Percentiles rank a stretch among this genome's conserved stretches.
Evolutionary conservation across 768 basidiomycete species (phyloP).

Genomic region (Galerina marginata): DNA sequence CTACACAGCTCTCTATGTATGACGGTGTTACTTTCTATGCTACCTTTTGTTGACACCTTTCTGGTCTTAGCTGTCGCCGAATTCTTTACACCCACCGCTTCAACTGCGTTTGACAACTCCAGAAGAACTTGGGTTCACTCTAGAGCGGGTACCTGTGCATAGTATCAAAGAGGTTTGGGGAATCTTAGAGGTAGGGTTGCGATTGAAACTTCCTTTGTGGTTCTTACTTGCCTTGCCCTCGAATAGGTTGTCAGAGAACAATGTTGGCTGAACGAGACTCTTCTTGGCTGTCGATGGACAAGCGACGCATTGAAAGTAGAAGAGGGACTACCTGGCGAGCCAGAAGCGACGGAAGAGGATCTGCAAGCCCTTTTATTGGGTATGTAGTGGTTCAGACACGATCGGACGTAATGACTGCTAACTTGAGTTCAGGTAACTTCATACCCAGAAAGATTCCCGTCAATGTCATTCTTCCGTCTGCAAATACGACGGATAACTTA

Average conservation of each 20-base stretch:
- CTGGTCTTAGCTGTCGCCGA: constrained; percentile 63
- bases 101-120: constrained; percentile 69
- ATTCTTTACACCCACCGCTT: constrained; percentile 69
- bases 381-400: constrained; percentile 26
- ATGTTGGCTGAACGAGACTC: constrained; percentile 82
- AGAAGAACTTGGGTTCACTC: constrained; percentile 76
- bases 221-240: not conserved
- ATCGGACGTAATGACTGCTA: not conserved
- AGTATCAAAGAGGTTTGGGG: constrained; percentile 78
- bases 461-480: constrained; percentile 65
- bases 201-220: not conserved
- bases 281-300: constrained; percentile 65
- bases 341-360: constrained; percentile 54
- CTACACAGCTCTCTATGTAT: constrained; percentile 72
- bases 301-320: constrained; percentile 50
- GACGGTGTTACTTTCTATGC: constrained; percentile 27
- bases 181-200: constrained; percentile 63
- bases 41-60: not conserved
- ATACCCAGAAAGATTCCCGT: constrained; percentile 72
- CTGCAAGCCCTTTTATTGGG: constrained; percentile 71
- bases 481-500: constrained; percentile 41
- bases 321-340: constrained; percentile 40
- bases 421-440: constrained; percentile 48
- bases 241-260: constrained; percentile 77
- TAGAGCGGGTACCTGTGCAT: constrained; percentile 74